Evolutionary conservation across 1,284 basidiomycete species (phyloP), one percentile per base, ranked within the genome.

Genomic region (Trichosporon coremiiforme): DNA sequence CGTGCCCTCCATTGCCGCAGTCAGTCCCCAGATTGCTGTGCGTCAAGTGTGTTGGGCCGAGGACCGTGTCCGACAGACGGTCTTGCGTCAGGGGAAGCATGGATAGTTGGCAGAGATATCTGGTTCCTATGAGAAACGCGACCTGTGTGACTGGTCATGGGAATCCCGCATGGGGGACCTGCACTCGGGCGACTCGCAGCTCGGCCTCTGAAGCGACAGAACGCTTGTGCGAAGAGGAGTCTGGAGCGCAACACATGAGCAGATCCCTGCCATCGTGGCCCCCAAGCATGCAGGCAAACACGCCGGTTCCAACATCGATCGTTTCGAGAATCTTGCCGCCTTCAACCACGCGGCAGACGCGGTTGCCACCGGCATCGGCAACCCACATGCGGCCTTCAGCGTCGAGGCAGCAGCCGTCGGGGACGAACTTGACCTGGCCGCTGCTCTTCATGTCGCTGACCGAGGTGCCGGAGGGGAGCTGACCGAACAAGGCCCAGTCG

Each of bases 301-400:
- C 25, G 31, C 55, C 55, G 15, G 25, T 31, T 12, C 55, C 55
- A 22, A 31, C 55, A 13, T 60, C 29, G 25, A 60, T 31, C 10
- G 55, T 60, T 4, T 60, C 55, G 55, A 31, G 53, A 6, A 60
- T 60, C 13, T 20, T 17, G 29, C 55, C 55, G 29, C 29, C 55
- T 20, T 60, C 55, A 31, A 29, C 55, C 25, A 60, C 29, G 15
- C 12, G 55, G 25, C 55, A 60, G 15, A 31, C 55, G 4, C 55
- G 29, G 4, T 31, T 10, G 55, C 31, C 31, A 13, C 29, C 29
- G 20, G 55, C 55, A 20, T 31, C 55, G 1, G 29, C 55, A 0
- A 60, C 55, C 55, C 55, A 60, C 55, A 60, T 60, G 31, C 33
- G 55, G 5, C 55, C 29, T 12, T 60, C 55, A 8, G 29, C 55